Evolutionary conservation across 257 asterid genomes (phyloP), one percentile per base, ranked within the genome.

Genomic region (Verbena officinalis): DNA sequence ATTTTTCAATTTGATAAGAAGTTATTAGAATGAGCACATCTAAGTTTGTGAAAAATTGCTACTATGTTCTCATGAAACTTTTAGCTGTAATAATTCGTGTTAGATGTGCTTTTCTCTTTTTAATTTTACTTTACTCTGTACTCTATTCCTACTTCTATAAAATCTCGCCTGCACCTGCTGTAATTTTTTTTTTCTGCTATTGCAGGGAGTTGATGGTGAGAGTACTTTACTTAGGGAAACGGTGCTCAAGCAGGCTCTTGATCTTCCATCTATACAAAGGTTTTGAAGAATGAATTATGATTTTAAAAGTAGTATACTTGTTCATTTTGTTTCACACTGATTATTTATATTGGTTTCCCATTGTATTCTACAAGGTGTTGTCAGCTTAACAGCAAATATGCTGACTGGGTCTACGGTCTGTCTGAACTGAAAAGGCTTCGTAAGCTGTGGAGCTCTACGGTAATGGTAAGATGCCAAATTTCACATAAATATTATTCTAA

Each of bases 391-490:
- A 62, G 69, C 57, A 69, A 63, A 65, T 62, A 23, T 63, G 75
- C 45, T 59, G 75, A 73, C 59, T 67, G 78, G 81, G 72, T 54
- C 17, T 34, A 21, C 65, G 84, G 86, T 65, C 69, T 87, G 62
- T 69, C 78, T 61, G 95, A 90, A 62, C 65, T 87, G 64, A 84
- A 79, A 83, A 79, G 83, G 64, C 76, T 75, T 63, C 86, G 76
- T 63, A 73, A 79, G 75, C 69, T 76, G 21, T 86, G 96, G 99
- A 80, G 89, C 75, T 80, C 85, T 67, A 33, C 64, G 58, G 81
- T 85, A 68, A 80, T 83, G 96, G 98, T 87, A 75, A 80, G 75
- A 65, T 69, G 31, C 68, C 23, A 27, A 23, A 19, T n/a, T 55
- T 27, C 54, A 49, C 31, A 69, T 58, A 33, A 42, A 68, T 57